Conservation (phyloP, 805 yeast genomes). For the Jamesozyma rosinii region DNA sequence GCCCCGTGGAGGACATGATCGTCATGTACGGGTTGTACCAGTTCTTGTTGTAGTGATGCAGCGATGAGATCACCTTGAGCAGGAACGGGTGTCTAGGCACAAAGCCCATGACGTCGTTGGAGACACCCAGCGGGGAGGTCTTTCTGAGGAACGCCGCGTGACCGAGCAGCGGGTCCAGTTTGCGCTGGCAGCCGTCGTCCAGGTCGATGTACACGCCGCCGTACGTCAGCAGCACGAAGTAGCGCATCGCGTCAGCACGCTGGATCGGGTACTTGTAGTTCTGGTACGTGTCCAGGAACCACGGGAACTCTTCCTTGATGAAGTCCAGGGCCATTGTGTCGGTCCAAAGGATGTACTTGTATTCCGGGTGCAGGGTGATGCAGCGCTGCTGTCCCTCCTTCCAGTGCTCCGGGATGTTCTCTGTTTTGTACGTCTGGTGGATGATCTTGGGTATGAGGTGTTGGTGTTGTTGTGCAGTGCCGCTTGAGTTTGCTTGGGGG, state of each 20-base stretch:
- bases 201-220: slow-evolving; percentile 88
- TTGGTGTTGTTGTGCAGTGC: background rate
- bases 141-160: slow-evolving; percentile 79
- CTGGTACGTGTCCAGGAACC: slow-evolving; percentile 78
- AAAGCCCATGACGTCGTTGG: slow-evolving; percentile 87
- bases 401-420: slow-evolving; percentile 74
- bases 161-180: slow-evolving; percentile 66
- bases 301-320: slow-evolving; percentile 68
- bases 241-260: slow-evolving; percentile 84
- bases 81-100: slow-evolving; percentile 82
- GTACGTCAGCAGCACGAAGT: slow-evolving; percentile 67
- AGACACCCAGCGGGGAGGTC: slow-evolving; percentile 81
- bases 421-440: slow-evolving; percentile 83
- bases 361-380: slow-evolving; percentile 71
- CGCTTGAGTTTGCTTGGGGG: slow-evolving; percentile 30
- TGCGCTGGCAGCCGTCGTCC: slow-evolving; percentile 75
- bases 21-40: slow-evolving; percentile 84
- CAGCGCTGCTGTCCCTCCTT: slow-evolving; percentile 64
- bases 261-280: slow-evolving; percentile 70
- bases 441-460: slow-evolving; percentile 74
- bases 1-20: slow-evolving; percentile 90
- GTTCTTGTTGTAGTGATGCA: slow-evolving; percentile 54
- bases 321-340: slow-evolving; percentile 74
- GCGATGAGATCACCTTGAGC: slow-evolving; percentile 52
- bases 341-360: slow-evolving; percentile 81